These are phyloP conservation scores for Globisporangium cylindrosporum DNA, from an alignment of 352 stramenopile genomes.

Conservation along the genomic window DNA sequence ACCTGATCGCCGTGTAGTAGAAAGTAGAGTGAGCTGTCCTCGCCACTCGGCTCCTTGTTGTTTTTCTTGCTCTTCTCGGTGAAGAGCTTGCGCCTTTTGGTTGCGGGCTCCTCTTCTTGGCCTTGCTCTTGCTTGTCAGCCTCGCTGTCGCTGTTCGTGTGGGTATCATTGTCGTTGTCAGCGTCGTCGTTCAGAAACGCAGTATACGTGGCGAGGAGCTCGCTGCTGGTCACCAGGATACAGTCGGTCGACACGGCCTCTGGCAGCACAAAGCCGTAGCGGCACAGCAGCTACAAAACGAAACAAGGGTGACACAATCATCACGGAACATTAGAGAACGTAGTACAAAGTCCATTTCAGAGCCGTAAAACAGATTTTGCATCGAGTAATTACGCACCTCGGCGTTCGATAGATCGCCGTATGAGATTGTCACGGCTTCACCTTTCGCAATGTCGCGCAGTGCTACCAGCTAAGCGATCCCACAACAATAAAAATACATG, in stretches of 20 bases:
- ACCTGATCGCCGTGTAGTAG: constrained; percentile 44
- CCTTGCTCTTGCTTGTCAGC: constrained; percentile 16
- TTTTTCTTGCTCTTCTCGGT: constrained; percentile 14
- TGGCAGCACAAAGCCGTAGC: constrained; percentile 67
- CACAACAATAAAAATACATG: background rate
- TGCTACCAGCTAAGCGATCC: constrained; percentile 35
- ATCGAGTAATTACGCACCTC: constrained; percentile 34
- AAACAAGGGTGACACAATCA: background rate
- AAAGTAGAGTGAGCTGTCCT: constrained; percentile 43
- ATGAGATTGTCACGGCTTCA: constrained; percentile 65
- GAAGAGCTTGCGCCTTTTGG: constrained; percentile 44
- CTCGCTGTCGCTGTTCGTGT: constrained; percentile 23
- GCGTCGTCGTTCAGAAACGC: constrained; percentile 33
- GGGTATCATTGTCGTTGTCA: constrained; percentile 24
- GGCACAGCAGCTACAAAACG: constrained; percentile 46
- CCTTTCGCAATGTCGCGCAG: constrained; percentile 39
- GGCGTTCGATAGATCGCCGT: constrained; percentile 67
- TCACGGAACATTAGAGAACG: background rate
- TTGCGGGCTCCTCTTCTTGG: constrained; percentile 22
- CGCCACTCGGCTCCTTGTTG: background rate
- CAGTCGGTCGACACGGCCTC: constrained; percentile 36
- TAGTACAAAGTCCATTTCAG: background rate
- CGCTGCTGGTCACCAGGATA: constrained; percentile 46
- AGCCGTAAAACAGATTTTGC: background rate
- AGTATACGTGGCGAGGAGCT: constrained; percentile 39